Evolutionary conservation across 108 stramenopile species (phyloP), one percentile per base, ranked within the genome.

Genomic region (Phaeodactylum tricornutum): DNA sequence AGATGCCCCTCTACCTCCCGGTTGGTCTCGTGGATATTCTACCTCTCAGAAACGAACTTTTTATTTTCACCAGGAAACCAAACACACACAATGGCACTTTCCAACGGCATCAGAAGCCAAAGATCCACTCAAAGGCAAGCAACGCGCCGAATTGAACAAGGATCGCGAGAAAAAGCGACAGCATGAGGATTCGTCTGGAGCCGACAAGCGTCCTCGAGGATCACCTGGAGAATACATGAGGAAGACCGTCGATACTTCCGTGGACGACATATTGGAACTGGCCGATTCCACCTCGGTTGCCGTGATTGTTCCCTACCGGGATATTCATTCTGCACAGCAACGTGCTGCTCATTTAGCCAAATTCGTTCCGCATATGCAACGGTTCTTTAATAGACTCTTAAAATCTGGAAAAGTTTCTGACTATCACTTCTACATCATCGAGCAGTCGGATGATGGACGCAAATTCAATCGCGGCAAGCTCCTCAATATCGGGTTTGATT

Each of bases 401-500:
- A 16, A 51, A 14, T 29, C 40, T 6, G 26, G 50, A 17, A 45
- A 52, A 43, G 60, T 92, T 23, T 65, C 66, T 35, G 79, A 82
- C 42, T 95, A 74, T 72, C 95, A 91, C 53, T 66, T 99, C 24
- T 96, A 92, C 75, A 90, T 99, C 47, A 60, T 99, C 21, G 97
- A 98, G 65, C 97, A 98, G 67, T 85, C 84, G 29, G 63, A 96
- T 40, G 98, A 99, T 57, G 59, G 65, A 9, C 74, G 91, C 2
- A 98, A 98, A 64, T 99, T 99, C 79, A 99, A 99, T 62, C 93
- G 99, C n/a, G 99, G 99, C 24, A 98, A 99, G 55, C 72, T 99
- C 3, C 79, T 99, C 24, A 99, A 99, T 53, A 92, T 97, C 51
- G 99, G 99, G 16, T 97, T 94, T 69, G 86, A 94, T 53, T 51